Evolutionary conservation across 108 stramenopile genomes (phyloP).

Genomic region (Skeletonema potamos): DNA sequence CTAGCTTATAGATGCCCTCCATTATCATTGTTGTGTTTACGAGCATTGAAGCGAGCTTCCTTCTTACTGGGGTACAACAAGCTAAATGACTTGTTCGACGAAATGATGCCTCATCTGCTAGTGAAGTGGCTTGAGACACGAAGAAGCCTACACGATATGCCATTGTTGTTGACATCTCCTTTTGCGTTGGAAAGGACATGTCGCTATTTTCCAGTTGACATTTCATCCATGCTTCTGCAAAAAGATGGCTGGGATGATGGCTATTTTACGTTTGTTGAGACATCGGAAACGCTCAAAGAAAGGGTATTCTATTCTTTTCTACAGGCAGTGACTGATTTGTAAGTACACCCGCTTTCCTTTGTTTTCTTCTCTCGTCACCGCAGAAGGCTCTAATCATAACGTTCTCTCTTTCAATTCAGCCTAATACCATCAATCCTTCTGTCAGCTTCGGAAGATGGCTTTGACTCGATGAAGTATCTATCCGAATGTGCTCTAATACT

Average conservation of each 20-base stretch:
- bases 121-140: slow-evolving; percentile 47
- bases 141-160: slow-evolving; percentile 31
- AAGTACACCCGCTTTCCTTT: neutral
- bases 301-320: slow-evolving; percentile 25
- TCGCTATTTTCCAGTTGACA: slow-evolving; percentile 30
- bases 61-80: slow-evolving; percentile 45
- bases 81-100: slow-evolving; percentile 46
- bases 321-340: slow-evolving; percentile 22
- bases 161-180: slow-evolving; percentile 61
- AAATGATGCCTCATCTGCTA: slow-evolving; percentile 46
- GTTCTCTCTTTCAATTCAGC: slow-evolving; percentile 1
- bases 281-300: slow-evolving; percentile 9
- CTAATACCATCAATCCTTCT: slow-evolving; percentile 39
- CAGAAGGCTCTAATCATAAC: neutral
- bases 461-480: slow-evolving; percentile 11
- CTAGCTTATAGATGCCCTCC: slow-evolving; percentile 37
- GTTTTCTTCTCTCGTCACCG: neutral
- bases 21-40: slow-evolving; percentile 51
- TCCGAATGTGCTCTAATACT: slow-evolving; percentile 29
- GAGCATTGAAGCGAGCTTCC: slow-evolving; percentile 58
- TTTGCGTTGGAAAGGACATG: slow-evolving; percentile 17
- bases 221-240: slow-evolving; percentile 19
- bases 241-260: slow-evolving; percentile 35
- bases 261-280: slow-evolving; percentile 16
- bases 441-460: slow-evolving; percentile 9